Evolutionary conservation across 495 filamentous ascomycete species (phyloP).

Genomic region (Annulohypoxylon maeteangense): DNA sequence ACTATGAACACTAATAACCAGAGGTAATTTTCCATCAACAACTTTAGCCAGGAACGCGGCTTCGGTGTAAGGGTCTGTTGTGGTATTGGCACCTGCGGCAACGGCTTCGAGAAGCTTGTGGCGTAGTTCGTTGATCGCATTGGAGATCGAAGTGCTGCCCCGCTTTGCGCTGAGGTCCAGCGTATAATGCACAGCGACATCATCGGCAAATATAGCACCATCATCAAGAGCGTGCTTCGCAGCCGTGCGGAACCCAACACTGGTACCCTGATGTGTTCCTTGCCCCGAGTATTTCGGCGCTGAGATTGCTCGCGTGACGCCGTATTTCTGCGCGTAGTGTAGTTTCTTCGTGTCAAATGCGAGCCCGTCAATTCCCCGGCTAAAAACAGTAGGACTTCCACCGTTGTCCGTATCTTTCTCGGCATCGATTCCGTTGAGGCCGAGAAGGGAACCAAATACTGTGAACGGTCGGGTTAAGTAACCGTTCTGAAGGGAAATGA

Average conservation of each 20-base stretch:
- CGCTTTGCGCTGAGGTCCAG: slow-evolving; percentile 49
- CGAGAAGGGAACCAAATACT: slow-evolving; percentile 62
- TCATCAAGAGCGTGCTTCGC: slow-evolving; percentile 48
- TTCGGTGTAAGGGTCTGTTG: slow-evolving; percentile 53
- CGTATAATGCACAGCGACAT: slow-evolving; percentile 60
- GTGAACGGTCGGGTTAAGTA: slow-evolving; percentile 66
- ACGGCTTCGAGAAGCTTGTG: slow-evolving; percentile 56
- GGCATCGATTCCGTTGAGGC: slow-evolving; percentile 66
- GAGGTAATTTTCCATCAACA: slow-evolving; percentile 48
- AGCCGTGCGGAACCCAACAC: slow-evolving; percentile 59
- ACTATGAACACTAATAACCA: slow-evolving; percentile 58
- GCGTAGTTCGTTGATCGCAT: slow-evolving; percentile 52
- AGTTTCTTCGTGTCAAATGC: slow-evolving; percentile 59
- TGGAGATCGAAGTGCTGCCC: slow-evolving; percentile 53
- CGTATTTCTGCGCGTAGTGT: slow-evolving; percentile 53
- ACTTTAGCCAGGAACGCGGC: slow-evolving; percentile 53
- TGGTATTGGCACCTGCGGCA: slow-evolving; percentile 33
- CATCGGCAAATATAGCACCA: slow-evolving; percentile 52
- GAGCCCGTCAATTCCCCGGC: slow-evolving; percentile 59
- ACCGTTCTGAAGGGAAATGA: slow-evolving; percentile 63
- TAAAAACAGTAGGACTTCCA: slow-evolving; percentile 50
- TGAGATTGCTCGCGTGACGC: slow-evolving; percentile 60
- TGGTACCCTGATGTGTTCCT: slow-evolving; percentile 56
- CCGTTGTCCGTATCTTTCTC: slow-evolving; percentile 63
- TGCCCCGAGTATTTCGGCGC: slow-evolving; percentile 50